Conservation (phyloP, 208 protist genomes). For the Leptomonas pyrrhocoris region DNA sequence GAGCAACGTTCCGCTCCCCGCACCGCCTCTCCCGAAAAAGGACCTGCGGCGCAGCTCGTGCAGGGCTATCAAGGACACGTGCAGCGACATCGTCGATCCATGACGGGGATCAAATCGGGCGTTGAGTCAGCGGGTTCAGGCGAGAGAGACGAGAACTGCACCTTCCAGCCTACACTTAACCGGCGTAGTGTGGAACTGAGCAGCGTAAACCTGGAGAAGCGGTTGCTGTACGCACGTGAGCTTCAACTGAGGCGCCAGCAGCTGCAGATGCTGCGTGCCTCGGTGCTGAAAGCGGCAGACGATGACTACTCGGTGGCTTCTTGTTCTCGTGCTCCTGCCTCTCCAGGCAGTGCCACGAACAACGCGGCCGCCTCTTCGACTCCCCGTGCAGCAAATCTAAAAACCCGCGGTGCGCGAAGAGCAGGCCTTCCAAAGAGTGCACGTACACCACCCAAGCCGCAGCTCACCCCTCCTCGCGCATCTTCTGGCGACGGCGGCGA, state of each 20-base stretch:
- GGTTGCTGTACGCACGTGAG: constrained; percentile 34
- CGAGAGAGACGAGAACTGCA: constrained; percentile 26
- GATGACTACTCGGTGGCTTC: not conserved
- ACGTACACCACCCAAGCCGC: not conserved
- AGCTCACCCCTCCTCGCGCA: not conserved
- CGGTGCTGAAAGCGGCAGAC: constrained; percentile 5
- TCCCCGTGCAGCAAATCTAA: not conserved
- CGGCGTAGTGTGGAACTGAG: constrained; percentile 42
- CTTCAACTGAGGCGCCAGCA: constrained; percentile 28
- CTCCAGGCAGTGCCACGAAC: too few species aligned
- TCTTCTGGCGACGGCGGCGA: not conserved
- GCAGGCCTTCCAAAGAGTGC: not conserved
- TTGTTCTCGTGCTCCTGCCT: not conserved
- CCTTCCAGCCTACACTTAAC: constrained; percentile 41
- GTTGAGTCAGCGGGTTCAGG: too few species aligned
- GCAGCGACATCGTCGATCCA: constrained; percentile 23
- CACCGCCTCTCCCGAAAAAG: not conserved
- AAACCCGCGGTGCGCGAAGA: not conserved
- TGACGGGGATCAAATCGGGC: too few species aligned
- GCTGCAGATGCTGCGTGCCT: constrained; percentile 25
- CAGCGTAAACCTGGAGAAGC: constrained; percentile 30
- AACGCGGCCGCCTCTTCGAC: too few species aligned
- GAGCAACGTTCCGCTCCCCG: not conserved
- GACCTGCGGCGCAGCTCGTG: constrained; percentile 5
- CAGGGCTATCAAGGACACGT: constrained; percentile 16